A percentile compares a stretch with the other conserved stretches of the same genome.
phyloP scores from a whole-genome alignment of 2,329 filamentous ascomycete genomes.

The Monosporascus sp. region DNA sequence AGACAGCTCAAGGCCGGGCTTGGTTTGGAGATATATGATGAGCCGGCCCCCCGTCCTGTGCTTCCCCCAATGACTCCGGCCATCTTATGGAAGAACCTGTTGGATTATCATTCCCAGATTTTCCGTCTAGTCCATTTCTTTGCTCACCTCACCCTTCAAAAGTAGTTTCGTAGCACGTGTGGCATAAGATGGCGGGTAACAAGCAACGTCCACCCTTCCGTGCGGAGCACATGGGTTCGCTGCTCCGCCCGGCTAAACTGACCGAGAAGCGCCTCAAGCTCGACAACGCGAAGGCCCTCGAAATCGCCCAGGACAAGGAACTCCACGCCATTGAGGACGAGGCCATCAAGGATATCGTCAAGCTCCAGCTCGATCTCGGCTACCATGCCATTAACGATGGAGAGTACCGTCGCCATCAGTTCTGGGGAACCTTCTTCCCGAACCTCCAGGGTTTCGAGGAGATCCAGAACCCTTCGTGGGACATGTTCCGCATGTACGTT shows the following conservation, averaged over 20 bases:
- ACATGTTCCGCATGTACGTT: conserved; percentile 49
- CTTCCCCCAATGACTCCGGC: too few species aligned
- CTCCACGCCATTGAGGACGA: conserved; percentile 53
- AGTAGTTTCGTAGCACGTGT: not conserved
- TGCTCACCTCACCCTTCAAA: not conserved
- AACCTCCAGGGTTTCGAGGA: conserved; percentile 38
- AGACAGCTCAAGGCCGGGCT: too few species aligned
- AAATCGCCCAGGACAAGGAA: conserved; percentile 33
- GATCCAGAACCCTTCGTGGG: conserved; percentile 43
- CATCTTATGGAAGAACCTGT: too few species aligned
- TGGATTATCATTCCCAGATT: too few species aligned
- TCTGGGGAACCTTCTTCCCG: conserved; percentile 44
- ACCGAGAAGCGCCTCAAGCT: conserved; percentile 52
- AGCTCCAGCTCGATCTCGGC: conserved; percentile 62
- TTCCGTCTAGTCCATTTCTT: too few species aligned
- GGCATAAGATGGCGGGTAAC: conserved; percentile 18
- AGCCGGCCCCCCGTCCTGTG: too few species aligned
- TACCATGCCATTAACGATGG: conserved; percentile 56
- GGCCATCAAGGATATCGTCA: conserved; percentile 61
- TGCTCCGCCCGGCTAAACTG: conserved; percentile 62
- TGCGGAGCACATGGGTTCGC: conserved; percentile 70
- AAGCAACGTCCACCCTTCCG: conserved; percentile 55
- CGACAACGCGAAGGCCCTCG: conserved; percentile 31
- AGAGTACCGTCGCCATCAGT: conserved; percentile 38
- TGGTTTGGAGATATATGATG: too few species aligned